These are phyloP conservation scores for Garcia nutans DNA, from an alignment of 345 rosid species.

Conservation along the genomic window DNA sequence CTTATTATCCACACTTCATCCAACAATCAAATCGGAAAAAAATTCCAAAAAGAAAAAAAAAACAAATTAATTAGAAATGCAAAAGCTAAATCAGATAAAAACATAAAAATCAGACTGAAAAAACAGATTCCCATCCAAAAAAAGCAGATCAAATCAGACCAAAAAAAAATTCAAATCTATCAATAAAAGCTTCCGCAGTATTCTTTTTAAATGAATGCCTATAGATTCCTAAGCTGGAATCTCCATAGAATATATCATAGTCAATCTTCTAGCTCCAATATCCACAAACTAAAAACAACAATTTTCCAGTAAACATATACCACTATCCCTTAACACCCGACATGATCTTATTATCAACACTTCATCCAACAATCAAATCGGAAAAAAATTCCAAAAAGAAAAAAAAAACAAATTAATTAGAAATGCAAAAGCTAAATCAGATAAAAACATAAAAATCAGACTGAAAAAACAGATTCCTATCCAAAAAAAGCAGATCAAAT, in stretches of 20 bases:
- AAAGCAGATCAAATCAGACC: neutral
- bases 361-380: neutral
- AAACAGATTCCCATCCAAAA: neutral
- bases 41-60: neutral
- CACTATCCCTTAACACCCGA: neutral
- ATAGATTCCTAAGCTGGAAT: neutral
- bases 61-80: neutral
- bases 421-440: neutral
- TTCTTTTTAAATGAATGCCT: neutral
- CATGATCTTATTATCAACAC: neutral
- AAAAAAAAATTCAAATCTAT: neutral
- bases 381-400: neutral
- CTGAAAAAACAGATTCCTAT: neutral
- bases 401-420: neutral
- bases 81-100: neutral
- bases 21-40: neutral
- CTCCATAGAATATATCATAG: neutral
- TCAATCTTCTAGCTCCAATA: neutral
- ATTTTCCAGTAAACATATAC: neutral
- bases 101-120: neutral
- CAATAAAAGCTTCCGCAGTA: neutral
- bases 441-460: neutral
- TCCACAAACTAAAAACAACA: neutral
- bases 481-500: neutral
- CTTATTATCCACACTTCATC: neutral